Evolutionary conservation across 164 flowering plant genomes (phyloP), one percentile per base, ranked within the genome.

Genomic region (Dillenia suffruticosa): DNA sequence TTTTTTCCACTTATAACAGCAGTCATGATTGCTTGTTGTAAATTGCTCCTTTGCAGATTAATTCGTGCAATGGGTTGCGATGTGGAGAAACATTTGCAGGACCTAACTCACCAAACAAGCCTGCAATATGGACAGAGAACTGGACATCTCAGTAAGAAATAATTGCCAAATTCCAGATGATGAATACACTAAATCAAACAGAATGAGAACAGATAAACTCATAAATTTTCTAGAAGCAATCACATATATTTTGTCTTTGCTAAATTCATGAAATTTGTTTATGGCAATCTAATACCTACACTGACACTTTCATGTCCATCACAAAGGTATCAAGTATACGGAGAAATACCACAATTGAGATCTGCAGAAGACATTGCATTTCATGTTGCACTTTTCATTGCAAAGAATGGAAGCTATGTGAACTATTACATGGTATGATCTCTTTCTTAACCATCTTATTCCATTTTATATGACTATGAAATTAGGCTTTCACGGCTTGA

Each of bases 81-180:
- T 95, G 97, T 65, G 97, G 96, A 48, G 84, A 82, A 58, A 89
- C 92, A 64, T 95, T 86, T 70, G 63, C 63, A 10, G 99, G 99
- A 10, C 99, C 99, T 10, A 95, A 95, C 61, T 81, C 90, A 43
- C 90, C 88, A 9, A 79, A 79, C 40, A 94, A 94, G 71, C 99
- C 99, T 46, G 58, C 89, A 11, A 52, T 94, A 12, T 95, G 99
- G 99, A 89, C 97, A 10, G 99, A 95, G 74, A 85, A 95, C 64
- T 95, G 97, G 97, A 91, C 97, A 59, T 72, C 82, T 46, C 63
- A 63, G 99, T 94, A 81, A 7, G 88, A 75, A 4, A 19, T 13
- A 8, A 13, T 56, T 44, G 65, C 52, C 5, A 48, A 16, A 44
- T 10, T 17, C 47, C 2, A 46, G 26, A 7, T 16, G 16, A 44